These are phyloP conservation scores for Gypsophila paniculata DNA, from an alignment of 179 eudicot species.

Conservation along the genomic window DNA sequence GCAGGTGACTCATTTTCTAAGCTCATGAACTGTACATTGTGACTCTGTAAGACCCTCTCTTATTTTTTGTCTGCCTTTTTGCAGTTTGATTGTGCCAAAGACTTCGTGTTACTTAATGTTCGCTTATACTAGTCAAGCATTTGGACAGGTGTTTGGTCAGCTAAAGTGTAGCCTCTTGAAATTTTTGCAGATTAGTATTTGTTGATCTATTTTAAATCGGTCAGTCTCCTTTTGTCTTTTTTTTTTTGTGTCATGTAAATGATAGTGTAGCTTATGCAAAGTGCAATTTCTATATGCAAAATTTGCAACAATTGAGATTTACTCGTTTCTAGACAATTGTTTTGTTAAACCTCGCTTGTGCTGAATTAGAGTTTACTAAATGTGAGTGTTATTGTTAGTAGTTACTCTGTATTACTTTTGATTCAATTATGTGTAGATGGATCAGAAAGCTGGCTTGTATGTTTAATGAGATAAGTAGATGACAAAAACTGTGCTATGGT, in stretches of 20 bases:
- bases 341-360: background rate
- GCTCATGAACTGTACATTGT: background rate
- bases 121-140: background rate
- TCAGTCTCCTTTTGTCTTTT: background rate
- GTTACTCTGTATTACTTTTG: background rate
- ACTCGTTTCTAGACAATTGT: background rate
- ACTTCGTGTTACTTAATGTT: background rate
- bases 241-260: background rate
- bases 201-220: background rate
- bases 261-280: background rate
- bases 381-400: too few species aligned
- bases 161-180: background rate
- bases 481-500: background rate
- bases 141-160: background rate
- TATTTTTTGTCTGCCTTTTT: background rate
- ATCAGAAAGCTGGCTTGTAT: background rate
- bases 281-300: background rate
- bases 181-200: background rate
- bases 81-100: background rate
- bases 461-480: background rate
- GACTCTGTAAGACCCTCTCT: background rate
- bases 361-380: too few species aligned
- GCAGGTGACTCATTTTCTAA: background rate
- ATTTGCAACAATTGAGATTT: background rate
- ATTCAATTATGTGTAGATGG: background rate